A percentile compares a stretch with the other conserved stretches of the same genome.
Conservation (phyloP, 768 basidiomycete species). For the Amanita muscaria region DNA sequence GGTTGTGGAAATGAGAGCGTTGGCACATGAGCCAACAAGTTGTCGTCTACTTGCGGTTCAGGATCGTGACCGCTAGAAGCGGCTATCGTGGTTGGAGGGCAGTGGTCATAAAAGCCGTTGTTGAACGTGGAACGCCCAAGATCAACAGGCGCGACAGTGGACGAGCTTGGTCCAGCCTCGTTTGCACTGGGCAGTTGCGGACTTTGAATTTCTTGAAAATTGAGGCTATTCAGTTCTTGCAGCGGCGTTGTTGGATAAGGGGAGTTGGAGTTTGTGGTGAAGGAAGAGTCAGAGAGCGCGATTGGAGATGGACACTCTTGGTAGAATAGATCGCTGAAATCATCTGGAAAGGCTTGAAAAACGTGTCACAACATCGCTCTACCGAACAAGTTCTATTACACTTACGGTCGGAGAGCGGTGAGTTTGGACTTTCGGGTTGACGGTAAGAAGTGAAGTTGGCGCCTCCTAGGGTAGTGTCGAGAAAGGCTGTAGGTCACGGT, state of each 20-base stretch:
- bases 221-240: background rate
- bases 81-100: background rate
- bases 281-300: conserved; percentile 4
- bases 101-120: conserved; percentile 5
- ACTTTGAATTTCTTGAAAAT: background rate
- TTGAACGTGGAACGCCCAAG: no score
- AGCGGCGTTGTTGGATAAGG: conserved; percentile 5
- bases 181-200: background rate
- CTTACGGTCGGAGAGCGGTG: conserved; percentile 2
- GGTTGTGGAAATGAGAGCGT: background rate
- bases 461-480: background rate
- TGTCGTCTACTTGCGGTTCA: conserved; percentile 1
- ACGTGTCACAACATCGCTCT: background rate
- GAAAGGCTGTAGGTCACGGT: background rate
- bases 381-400: background rate
- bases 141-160: conserved; percentile 2
- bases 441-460: background rate
- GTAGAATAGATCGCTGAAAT: background rate
- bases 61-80: background rate
- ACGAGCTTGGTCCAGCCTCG: background rate
- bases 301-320: conserved; percentile 5
- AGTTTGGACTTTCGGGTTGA: conserved; percentile 4
- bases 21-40: background rate
- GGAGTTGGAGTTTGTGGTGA: no score
- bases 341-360: conserved; percentile 1